Base-by-base conservation (phyloP, 2,329 filamentous ascomycete genomes). In the Claviceps pusilla region DNA sequence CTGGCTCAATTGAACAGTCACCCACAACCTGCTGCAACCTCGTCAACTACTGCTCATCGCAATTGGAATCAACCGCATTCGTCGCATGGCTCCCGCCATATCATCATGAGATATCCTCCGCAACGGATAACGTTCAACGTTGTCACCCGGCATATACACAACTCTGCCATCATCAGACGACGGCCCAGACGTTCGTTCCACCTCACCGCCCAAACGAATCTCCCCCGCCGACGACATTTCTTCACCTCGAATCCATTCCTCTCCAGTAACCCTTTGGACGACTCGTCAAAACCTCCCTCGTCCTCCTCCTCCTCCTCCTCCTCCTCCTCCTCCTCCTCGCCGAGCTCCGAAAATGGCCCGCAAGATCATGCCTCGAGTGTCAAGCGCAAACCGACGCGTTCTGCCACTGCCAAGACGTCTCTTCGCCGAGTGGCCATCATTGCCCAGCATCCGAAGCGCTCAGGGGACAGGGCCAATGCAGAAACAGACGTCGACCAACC, bases 341-440 rank as follows among this genome's bases (percentile, higher is more conserved):
- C 12, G 61, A 63, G 29, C 19, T 11, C 16, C 51, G 45, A 41
- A 7, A 16, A 52, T 14, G 9, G 47, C 7, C n/a, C 51, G 7
- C 60, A 46, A 33, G 49, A 64, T 24, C 60, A 65, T 5, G 49
- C 62, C 10, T 50, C 62, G 1, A 35, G 63, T 28, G 57, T 68
- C 51, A 77, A 77, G 62, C 71, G 75, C 55, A 77, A 77, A 55
- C 69, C 71, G 7, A 68, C 69, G 3, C 69, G 76, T 45, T 62
- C 70, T 1, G 66, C 71, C 3, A 70, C 71, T 3, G 68, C 80
- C 48, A 86, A 89, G 60, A 86, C 84, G 57, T 93, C 88, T 2
- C 74, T 96, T 37, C 82, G 91, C 54, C 80, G 89, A 56, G 89
- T 95, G 12, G 89, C 90, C 37, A 86, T 89, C 19, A 89, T 93